These are phyloP conservation scores for Mycena venus DNA, from an alignment of 768 basidiomycete species.

Conservation along the genomic window DNA sequence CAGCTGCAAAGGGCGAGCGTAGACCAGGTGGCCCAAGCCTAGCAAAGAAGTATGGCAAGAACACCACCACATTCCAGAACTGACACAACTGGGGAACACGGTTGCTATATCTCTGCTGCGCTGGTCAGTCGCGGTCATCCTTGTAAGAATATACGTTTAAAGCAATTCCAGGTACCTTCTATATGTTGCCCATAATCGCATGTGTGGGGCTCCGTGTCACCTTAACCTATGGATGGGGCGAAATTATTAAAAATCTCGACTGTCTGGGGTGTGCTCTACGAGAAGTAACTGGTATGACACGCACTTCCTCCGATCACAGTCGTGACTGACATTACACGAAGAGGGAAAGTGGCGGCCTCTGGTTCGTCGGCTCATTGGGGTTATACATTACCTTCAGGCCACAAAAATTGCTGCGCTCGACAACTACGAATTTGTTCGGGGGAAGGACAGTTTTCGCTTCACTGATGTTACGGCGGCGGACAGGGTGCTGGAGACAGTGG, in stretches of 20 bases:
- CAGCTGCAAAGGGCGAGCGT: neutral
- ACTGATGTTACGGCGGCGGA: neutral
- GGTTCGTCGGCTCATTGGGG: neutral
- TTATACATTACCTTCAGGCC: neutral
- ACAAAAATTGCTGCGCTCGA: neutral
- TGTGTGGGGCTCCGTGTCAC: neutral
- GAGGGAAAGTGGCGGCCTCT: neutral
- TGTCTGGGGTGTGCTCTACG: neutral
- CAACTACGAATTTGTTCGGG: neutral
- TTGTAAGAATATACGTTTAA: neutral
- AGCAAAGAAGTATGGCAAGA: neutral
- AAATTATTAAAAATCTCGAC: neutral
- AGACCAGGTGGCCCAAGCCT: neutral
- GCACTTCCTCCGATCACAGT: too few species aligned
- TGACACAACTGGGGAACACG: neutral
- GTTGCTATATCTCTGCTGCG: neutral
- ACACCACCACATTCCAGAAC: neutral
- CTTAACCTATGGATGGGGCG: neutral
- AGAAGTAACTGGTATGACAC: neutral
- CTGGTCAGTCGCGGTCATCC: neutral
- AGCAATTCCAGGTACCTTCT: neutral
- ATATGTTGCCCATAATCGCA: neutral
- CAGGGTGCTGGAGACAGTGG: neutral
- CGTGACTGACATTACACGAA: neutral
- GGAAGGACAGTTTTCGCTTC: neutral